Evolutionary conservation across 306 rosid genomes (phyloP).

Genomic region (Vigna angularis): DNA sequence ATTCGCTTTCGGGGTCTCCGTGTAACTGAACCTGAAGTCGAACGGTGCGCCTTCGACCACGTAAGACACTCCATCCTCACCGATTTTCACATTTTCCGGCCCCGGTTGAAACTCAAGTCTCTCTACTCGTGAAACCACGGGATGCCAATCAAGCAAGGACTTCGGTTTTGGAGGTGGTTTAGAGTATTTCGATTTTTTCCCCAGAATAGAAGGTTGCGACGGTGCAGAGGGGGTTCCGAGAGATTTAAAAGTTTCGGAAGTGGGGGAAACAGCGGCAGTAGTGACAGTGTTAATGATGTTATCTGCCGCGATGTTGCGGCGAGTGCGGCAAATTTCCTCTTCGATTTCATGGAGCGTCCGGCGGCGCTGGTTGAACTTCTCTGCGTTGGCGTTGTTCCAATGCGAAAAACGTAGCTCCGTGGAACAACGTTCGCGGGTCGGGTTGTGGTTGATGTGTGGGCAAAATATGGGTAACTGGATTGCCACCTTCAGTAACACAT

Average conservation of each 20-base stretch:
- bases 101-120: constrained; percentile 32
- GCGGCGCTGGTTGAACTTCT: constrained; percentile 66
- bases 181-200: constrained; percentile 75
- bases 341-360: constrained; percentile 69
- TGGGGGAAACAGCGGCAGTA: constrained; percentile 1
- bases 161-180: constrained; percentile 62
- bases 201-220: constrained; percentile 59
- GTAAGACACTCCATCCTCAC: constrained; percentile 60
- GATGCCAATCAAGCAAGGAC: constrained; percentile 17
- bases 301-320: constrained; percentile 74
- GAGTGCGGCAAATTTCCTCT: constrained; percentile 72
- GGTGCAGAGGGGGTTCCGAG: constrained; percentile 71
- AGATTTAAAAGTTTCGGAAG: constrained; percentile 60
- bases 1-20: constrained; percentile 71
- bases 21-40: constrained; percentile 86
- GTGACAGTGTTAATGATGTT: constrained; percentile 40
- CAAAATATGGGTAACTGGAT: constrained; percentile 58
- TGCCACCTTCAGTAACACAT: constrained; percentile 58
- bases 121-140: neutral
- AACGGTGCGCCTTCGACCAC: constrained; percentile 65
- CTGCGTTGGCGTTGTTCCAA: constrained; percentile 85
- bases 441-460: constrained; percentile 48
- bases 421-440: constrained; percentile 28
- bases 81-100: constrained; percentile 52
- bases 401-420: constrained; percentile 62